Percentiles rank a stretch among this genome's conserved stretches.
Conservation (phyloP, 805 yeast genomes). For the Teunomyces atbi region DNA sequence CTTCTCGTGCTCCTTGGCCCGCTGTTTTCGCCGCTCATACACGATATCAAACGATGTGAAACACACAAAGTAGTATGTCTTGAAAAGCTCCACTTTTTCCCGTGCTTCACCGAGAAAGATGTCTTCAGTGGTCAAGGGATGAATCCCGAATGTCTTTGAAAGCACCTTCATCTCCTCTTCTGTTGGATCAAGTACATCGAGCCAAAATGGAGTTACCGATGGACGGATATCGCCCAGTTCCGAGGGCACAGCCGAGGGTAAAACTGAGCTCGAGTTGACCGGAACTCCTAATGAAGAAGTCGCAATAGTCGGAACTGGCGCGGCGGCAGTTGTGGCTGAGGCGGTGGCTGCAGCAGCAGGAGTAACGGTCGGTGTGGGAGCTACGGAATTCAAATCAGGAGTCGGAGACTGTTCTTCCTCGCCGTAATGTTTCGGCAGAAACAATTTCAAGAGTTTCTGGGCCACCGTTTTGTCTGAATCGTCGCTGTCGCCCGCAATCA, state of each 20-base stretch:
- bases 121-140: constrained; percentile 95
- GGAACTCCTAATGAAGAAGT: neutral
- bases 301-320: neutral
- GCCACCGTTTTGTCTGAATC: constrained; percentile 6
- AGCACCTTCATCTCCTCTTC: constrained; percentile 95
- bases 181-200: constrained; percentile 87
- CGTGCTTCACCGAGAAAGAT: constrained; percentile 90
- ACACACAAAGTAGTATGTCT: constrained; percentile 87
- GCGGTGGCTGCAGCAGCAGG: neutral
- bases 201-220: constrained; percentile 54
- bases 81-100: constrained; percentile 91
- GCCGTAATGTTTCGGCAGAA: constrained; percentile 45
- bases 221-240: constrained; percentile 7
- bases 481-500: constrained; percentile 21
- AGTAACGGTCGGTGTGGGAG: neutral
- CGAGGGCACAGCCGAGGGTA: constrained; percentile 10
- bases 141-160: constrained; percentile 89
- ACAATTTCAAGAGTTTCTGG: constrained; percentile 57
- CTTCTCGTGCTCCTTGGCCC: constrained; percentile 46
- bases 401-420: constrained; percentile 6
- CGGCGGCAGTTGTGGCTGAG: no score
- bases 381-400: neutral
- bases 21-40: constrained; percentile 60
- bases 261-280: neutral
- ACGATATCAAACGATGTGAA: constrained; percentile 65